Percentiles rank a stretch among this genome's conserved stretches.
Conservation (phyloP, 306 rosid species). For the Ochetophila trinervis region DNA sequence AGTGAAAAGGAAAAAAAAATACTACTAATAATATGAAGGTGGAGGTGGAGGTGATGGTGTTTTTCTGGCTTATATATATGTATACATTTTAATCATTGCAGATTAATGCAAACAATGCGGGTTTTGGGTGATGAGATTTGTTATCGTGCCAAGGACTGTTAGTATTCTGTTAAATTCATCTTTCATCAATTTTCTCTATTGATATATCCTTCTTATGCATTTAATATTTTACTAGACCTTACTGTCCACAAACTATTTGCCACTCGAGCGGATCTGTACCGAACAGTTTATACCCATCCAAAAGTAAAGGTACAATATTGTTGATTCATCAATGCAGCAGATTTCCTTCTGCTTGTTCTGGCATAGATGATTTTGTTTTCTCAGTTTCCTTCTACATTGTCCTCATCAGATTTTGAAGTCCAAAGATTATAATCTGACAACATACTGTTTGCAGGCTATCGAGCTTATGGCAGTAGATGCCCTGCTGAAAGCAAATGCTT, state of each 20-base stretch:
- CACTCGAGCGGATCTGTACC: slow-evolving; percentile 90
- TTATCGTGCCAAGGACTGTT: slow-evolving; percentile 80
- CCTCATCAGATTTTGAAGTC: not conserved
- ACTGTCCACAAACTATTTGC: slow-evolving; percentile 83
- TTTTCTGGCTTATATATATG: slow-evolving; percentile 17
- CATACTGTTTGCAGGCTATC: slow-evolving; percentile 57
- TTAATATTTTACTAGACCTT: slow-evolving; percentile 52
- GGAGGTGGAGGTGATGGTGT: slow-evolving; percentile 19
- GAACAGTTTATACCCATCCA: slow-evolving; percentile 86
- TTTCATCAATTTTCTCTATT: slow-evolving; percentile 6
- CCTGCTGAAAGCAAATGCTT: slow-evolving; percentile 63
- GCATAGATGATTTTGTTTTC: slow-evolving; percentile 1
- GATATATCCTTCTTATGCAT: slow-evolving; percentile 26
- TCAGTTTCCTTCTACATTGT: not conserved
- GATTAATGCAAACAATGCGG: slow-evolving; percentile 87
- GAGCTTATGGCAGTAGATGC: slow-evolving; percentile 96
- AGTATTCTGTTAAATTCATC: slow-evolving; percentile 36
- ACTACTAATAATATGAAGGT: not conserved
- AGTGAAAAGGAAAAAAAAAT: slow-evolving; percentile 15
- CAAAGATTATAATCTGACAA: slow-evolving; percentile 23
- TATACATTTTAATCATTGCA: slow-evolving; percentile 37
- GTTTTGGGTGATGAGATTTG: slow-evolving; percentile 90
- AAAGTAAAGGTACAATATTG: slow-evolving; percentile 72
- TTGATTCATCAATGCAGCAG: not conserved
- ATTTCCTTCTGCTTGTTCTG: slow-evolving; percentile 17